Evolutionary conservation across 805 yeast species (phyloP), one percentile per base, ranked within the genome.

Genomic region (Barnettozyma wickerhamii): DNA sequence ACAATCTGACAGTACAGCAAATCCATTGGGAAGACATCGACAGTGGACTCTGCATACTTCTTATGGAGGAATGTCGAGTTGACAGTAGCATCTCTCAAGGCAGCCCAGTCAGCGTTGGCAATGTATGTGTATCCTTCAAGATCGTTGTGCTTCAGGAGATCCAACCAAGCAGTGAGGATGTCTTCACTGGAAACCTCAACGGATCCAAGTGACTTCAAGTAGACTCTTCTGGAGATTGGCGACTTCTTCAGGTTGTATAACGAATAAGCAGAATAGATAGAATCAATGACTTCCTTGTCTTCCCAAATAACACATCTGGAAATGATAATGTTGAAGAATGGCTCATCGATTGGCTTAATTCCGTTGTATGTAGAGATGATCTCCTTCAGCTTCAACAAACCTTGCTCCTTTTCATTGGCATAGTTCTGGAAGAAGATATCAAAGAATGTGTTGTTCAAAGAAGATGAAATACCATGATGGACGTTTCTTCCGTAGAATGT

Each of bases 31-130:
- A 35, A 30, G n/a, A 20, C 21, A 5, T n/a, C 10, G 19, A 9
- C 19, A 10, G 14, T 19, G 12, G 30, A 15, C 19, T 40, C 29
- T 24, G 28, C 43, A 27, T 20, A 40, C 13, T 27, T 31, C 19
- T 40, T 31, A 19, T 35, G 34, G 26, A 40, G 28, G 20, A 35
- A 40, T 19, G 30, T 24, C 1, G 55, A 43, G 7, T 49, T 53
- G 30, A 53, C 42, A 4, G 93, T 84, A 17, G 91, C 86, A 59
- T 81, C 89, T 65, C 90, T 77, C 43, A 85, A 61, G 3, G 91
- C 84, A 30, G 86, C 82, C 91, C 91, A 84, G 63, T 84, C 91
- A 10, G 93, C 91, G 58, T 78, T 79, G 6, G 91, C 89, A 50
- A 84, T 79, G 56, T 79, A 82, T 30, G 61, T 64, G 62, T 74